These are phyloP conservation scores for Solanum hybrid DNA, from an alignment of 305 asterid species.

Conservation along the genomic window DNA sequence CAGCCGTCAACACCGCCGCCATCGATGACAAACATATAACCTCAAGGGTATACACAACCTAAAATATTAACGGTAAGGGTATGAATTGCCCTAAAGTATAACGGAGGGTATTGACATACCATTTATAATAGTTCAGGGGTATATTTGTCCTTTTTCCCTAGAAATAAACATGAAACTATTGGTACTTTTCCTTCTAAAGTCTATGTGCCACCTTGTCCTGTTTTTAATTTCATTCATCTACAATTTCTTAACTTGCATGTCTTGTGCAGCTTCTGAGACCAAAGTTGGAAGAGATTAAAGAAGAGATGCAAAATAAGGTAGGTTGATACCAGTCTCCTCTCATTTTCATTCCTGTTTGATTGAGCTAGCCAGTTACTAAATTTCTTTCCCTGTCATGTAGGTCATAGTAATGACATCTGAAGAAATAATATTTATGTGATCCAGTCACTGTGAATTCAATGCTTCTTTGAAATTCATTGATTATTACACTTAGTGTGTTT, in stretches of 20 bases:
- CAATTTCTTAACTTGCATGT: slow-evolving; percentile 14
- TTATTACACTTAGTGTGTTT: not conserved
- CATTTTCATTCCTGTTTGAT: not conserved
- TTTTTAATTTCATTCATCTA: not conserved
- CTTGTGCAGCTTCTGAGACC: slow-evolving; percentile 72
- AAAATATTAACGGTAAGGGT: not conserved
- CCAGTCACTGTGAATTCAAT: not conserved
- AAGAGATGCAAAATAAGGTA: slow-evolving; percentile 69
- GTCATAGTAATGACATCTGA: not conserved
- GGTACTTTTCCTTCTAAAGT: not conserved
- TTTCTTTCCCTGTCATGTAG: not conserved
- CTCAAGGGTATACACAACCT: not conserved
- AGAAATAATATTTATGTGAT: not conserved
- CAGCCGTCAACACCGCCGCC: no score
- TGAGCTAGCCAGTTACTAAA: not conserved
- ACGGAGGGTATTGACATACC: not conserved
- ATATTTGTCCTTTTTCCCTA: not conserved
- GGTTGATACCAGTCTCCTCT: slow-evolving; percentile 16
- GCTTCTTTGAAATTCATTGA: not conserved
- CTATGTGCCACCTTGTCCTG: not conserved
- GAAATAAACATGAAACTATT: not conserved
- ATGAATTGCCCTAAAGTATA: not conserved
- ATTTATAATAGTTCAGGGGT: not conserved
- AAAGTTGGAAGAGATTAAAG: slow-evolving; percentile 47
- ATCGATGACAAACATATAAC: not conserved